Evolutionary conservation across 2,329 filamentous ascomycete genomes (phyloP).

Genomic region (Aspergillus oerlinghausenensis): DNA sequence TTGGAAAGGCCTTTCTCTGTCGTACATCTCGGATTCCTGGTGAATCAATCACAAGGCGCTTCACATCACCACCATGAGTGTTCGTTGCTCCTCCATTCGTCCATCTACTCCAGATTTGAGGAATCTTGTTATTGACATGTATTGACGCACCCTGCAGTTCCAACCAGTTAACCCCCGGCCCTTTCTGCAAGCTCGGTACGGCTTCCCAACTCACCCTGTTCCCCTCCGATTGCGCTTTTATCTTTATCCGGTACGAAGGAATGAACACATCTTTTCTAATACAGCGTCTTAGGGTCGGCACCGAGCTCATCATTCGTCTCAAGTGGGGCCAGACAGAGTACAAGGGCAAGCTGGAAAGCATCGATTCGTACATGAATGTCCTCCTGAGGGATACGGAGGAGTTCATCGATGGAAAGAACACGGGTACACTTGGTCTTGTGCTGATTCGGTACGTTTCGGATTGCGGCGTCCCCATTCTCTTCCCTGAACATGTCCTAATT

Average conservation of each 20-base stretch:
- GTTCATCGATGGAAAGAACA: conserved; percentile 82
- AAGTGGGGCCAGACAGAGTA: conserved; percentile 99
- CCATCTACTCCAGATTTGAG: conserved; percentile 25
- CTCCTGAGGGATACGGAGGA: conserved; percentile 88
- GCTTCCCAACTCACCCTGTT: conserved; percentile 32
- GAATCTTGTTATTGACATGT: not conserved
- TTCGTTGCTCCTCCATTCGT: conserved; percentile 14
- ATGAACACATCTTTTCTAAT: conserved; percentile 7
- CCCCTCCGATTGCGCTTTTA: not conserved
- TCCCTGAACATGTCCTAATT: not conserved
- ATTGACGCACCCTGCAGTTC: conserved; percentile 53
- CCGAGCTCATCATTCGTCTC: conserved; percentile 82
- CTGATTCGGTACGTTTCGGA: conserved; percentile 67
- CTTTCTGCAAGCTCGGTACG: conserved; percentile 84
- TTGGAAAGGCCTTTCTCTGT: not conserved
- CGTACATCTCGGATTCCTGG: conserved; percentile 3
- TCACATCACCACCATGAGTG: conserved; percentile 28
- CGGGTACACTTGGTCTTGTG: conserved; percentile 81
- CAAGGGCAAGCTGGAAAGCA: conserved; percentile 84
- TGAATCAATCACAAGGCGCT: conserved; percentile 4
- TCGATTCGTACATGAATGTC: conserved; percentile 99
- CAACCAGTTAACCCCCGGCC: conserved; percentile 95
- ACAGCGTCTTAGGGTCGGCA: conserved; percentile 63
- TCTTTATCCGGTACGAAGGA: not conserved
- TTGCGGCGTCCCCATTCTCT: too few relatives aligned